A percentile compares a stretch with the other conserved stretches of the same genome.
Conservation (phyloP, 495 filamentous ascomycete genomes). For the Hypoxylon fuscum region DNA sequence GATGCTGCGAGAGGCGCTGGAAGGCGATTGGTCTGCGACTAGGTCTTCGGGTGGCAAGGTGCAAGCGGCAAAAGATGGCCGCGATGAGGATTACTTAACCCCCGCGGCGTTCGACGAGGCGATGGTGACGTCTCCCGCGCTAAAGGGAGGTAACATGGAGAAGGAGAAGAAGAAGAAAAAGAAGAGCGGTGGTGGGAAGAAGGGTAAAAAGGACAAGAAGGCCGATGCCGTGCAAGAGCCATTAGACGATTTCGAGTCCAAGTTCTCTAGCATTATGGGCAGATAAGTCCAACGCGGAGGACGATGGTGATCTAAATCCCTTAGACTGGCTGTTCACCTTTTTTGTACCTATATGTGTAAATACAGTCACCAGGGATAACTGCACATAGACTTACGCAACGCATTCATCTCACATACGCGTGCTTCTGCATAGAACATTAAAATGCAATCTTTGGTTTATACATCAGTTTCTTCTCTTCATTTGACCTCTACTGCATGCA, state of each 20-base stretch:
- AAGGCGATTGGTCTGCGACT: not conserved
- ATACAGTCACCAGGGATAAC: no score
- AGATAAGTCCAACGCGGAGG: no score
- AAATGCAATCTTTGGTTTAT: no score
- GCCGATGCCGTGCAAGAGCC: not conserved
- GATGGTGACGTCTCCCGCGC: not conserved
- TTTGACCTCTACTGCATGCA: no score
- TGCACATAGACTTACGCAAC: no score
- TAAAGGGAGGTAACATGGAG: not conserved
- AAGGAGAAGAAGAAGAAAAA: constrained; percentile 4
- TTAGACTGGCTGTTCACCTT: no score
- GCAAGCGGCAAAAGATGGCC: not conserved
- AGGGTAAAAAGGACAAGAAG: not conserved
- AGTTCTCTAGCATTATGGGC: constrained; percentile 17
- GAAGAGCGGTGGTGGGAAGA: no score
- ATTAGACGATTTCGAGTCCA: constrained; percentile 21
- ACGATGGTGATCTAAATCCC: no score
- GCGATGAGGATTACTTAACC: not conserved
- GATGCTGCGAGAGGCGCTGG: not conserved
- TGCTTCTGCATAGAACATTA: no score
- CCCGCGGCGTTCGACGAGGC: constrained; percentile 15
- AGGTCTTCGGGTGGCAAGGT: no score
- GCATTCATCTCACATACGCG: no score
- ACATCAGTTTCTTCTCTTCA: not conserved
- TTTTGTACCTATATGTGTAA: no score